A percentile compares a stretch with the other conserved stretches of the same genome.
These are phyloP conservation scores for Lasiosphaeria miniovina DNA, from an alignment of 495 filamentous ascomycete genomes.

Conservation along the genomic window DNA sequence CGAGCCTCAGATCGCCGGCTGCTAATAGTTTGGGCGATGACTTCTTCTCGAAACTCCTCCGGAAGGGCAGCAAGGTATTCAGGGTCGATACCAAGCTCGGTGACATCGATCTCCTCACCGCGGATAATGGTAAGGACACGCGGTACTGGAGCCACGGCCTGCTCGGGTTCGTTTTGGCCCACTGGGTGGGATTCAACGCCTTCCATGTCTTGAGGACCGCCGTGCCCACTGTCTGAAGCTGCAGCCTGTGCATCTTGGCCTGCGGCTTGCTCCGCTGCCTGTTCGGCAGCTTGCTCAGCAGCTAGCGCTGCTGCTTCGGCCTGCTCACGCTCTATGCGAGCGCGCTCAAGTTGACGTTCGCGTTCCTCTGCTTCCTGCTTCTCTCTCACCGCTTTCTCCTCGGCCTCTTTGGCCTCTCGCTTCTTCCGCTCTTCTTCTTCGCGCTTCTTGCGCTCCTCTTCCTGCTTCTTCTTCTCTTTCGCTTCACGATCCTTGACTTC, in stretches of 20 bases:
- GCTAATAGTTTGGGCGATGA: constrained; percentile 81
- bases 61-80: constrained; percentile 92
- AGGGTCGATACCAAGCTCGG: constrained; percentile 86
- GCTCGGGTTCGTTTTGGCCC: constrained; percentile 26
- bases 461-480: constrained; percentile 59
- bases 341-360: constrained; percentile 28
- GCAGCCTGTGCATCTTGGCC: constrained; percentile 4
- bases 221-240: too few species aligned
- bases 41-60: constrained; percentile 92
- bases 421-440: constrained; percentile 53
- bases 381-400: constrained; percentile 54
- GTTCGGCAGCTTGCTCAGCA: constrained; percentile 19
- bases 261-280: neutral
- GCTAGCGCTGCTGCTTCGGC: constrained; percentile 44
- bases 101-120: constrained; percentile 84
- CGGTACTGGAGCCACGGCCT: constrained; percentile 31
- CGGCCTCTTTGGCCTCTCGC: constrained; percentile 57
- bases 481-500: constrained; percentile 58
- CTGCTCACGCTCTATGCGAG: constrained; percentile 44
- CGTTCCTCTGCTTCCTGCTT: constrained; percentile 58
- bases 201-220: constrained; percentile 71
- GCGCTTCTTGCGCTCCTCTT: constrained; percentile 60
- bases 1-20: constrained; percentile 77
- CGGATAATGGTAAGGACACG: constrained; percentile 78
- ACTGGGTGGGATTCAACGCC: constrained; percentile 66